Evolutionary conservation across 495 filamentous ascomycete genomes (phyloP).

Genomic region (Massariosphaeria phaeospora): DNA sequence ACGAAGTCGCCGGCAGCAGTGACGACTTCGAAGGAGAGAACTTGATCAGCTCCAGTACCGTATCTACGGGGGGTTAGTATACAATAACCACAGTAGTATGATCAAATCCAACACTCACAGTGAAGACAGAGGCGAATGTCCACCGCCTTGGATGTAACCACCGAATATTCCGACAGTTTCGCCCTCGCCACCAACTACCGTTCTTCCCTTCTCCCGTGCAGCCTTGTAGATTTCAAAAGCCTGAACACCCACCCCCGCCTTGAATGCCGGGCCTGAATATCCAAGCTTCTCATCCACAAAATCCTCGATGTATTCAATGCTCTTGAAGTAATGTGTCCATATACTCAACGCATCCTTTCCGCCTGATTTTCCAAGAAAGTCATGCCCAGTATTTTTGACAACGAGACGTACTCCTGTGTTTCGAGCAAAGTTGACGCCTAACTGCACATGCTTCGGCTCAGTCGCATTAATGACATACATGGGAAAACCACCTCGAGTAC

Average conservation of each 20-base stretch:
- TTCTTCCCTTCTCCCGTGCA: constrained; percentile 16
- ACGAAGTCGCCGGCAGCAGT: constrained; percentile 22
- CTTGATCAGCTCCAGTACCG: constrained; percentile 27
- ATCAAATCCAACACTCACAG: constrained; percentile 5
- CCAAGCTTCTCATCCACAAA: constrained; percentile 17
- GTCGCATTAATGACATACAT: constrained; percentile 57
- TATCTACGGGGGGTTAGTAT: constrained; percentile 1
- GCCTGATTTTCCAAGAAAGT: constrained; percentile 25
- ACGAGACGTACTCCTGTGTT: constrained; percentile 55
- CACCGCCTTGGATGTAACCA: constrained; percentile 28
- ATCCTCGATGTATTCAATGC: constrained; percentile 24
- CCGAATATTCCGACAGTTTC: constrained; percentile 33
- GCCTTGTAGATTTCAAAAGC: constrained; percentile 30
- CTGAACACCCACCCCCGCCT: constrained; percentile 25
- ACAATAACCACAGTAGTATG: not conserved
- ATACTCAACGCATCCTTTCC: constrained; percentile 25
- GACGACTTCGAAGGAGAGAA: constrained; percentile 23
- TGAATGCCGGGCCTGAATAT: constrained; percentile 27
- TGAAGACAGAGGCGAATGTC: constrained; percentile 26
- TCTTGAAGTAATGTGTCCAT: constrained; percentile 32
- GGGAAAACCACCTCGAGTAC: constrained; percentile 55
- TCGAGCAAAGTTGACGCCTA: constrained; percentile 59
- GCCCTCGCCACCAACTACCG: constrained; percentile 28
- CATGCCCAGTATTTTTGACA: constrained; percentile 67
- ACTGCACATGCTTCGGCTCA: constrained; percentile 53